Evolutionary conservation across 2,329 filamentous ascomycete genomes (phyloP).

Genomic region (Rugonectria rugulosa): DNA sequence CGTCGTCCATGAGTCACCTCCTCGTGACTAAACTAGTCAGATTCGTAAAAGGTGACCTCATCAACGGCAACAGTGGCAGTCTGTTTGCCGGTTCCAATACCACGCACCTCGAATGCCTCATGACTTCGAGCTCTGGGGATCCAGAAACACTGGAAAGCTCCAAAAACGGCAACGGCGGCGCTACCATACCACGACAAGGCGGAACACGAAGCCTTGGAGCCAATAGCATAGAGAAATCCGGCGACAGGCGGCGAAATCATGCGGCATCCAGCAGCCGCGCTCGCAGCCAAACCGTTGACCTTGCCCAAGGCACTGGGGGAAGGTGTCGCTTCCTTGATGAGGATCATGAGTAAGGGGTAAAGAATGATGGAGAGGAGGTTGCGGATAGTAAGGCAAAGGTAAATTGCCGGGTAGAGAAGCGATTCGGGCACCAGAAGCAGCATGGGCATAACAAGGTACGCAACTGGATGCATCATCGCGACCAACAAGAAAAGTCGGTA

Average conservation of each 20-base stretch:
- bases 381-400: slow-evolving; percentile 62
- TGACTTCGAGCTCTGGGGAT: slow-evolving; percentile 48
- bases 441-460: slow-evolving; percentile 66
- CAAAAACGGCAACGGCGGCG: slow-evolving; percentile 62
- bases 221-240: slow-evolving; percentile 69
- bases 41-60: slow-evolving; percentile 43
- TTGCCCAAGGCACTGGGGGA: slow-evolving; percentile 64
- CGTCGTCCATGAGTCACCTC: not conserved
- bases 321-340: slow-evolving; percentile 72
- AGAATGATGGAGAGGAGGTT: slow-evolving; percentile 69
- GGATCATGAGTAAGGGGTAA: slow-evolving; percentile 71
- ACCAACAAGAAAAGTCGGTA: slow-evolving; percentile 66
- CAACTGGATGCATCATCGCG: slow-evolving; percentile 67
- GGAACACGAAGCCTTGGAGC: slow-evolving; percentile 65
- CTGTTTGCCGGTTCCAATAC: slow-evolving; percentile 28
- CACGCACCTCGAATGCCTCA: slow-evolving; percentile 41
- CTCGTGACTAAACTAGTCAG: slow-evolving; percentile 18
- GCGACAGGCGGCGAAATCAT: slow-evolving; percentile 72
- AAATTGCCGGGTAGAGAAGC: slow-evolving; percentile 64
- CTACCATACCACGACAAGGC: slow-evolving; percentile 71
- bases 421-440: slow-evolving; percentile 63
- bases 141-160: slow-evolving; percentile 67
- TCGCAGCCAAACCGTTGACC: slow-evolving; percentile 72
- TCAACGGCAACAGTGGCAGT: slow-evolving; percentile 30
- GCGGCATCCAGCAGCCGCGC: slow-evolving; percentile 70